A percentile compares a stretch with the other conserved stretches of the same genome.
phyloP scores from a whole-genome alignment of 2,329 filamentous ascomycete species.

The Xylariaceae sp. region DNA sequence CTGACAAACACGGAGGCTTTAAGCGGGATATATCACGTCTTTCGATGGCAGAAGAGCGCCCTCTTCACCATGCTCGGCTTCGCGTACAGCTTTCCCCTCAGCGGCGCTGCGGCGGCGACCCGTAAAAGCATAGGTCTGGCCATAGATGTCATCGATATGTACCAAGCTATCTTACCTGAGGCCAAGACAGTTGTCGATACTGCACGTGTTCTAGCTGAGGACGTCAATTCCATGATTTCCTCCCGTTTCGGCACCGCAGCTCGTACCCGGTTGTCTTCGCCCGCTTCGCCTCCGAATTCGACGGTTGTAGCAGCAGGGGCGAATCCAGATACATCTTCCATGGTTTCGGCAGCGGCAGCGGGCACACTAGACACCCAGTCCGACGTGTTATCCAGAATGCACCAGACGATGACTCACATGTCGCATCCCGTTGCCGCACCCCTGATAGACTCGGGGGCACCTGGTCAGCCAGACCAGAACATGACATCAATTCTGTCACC shows the following conservation, averaged over 20 bases:
- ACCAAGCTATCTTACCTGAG: conserved; percentile 5
- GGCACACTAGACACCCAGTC: no score
- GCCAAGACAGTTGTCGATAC: conserved; percentile 2
- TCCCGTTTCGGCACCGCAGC: background rate
- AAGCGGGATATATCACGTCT: conserved; percentile 9
- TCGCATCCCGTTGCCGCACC: no score
- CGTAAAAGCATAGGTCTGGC: conserved; percentile 7
- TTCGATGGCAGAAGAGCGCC: conserved; percentile 15
- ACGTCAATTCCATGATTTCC: conserved; percentile 3
- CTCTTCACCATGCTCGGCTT: conserved; percentile 15
- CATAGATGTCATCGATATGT: conserved; percentile 6
- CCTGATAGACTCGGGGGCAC: no score
- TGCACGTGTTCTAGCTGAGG: conserved; percentile 3
- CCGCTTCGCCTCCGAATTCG: background rate
- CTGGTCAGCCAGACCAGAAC: no score
- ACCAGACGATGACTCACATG: no score
- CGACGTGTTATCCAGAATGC: no score
- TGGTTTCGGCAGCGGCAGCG: no score
- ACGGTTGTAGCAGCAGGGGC: no score
- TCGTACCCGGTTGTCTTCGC: conserved; percentile 1
- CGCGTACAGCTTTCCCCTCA: conserved; percentile 10
- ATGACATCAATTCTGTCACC: no score
- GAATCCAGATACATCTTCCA: no score
- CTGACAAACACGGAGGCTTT: conserved; percentile 8
- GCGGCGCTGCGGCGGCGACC: background rate